Base-by-base conservation (phyloP, 768 basidiomycete species). In the Boletus speciosus region DNA sequence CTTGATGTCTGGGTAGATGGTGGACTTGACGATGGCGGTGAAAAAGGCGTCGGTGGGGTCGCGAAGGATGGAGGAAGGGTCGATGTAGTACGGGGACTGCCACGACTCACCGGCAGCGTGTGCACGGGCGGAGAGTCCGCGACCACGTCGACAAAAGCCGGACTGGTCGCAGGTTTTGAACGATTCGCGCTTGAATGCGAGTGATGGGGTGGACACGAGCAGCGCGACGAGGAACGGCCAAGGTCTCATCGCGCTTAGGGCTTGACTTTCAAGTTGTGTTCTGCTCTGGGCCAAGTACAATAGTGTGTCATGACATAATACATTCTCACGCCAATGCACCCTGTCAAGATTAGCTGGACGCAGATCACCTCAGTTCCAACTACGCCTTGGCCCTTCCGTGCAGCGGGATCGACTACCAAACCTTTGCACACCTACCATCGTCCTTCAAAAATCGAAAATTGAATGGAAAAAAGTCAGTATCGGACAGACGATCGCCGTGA, bases 111-210 rank as follows among this genome's bases (percentile, higher is more conserved):
- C 71, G 8, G 79, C 77, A 49, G 81, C 81, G 38, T 75, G 75
- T 5, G 91, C 88, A 44, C 92, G 83, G 9, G 80, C 75, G 54
- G 93, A 82, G 42, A 99, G 82, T 0, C 88, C 89, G 44, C 96
- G 85, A 48, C 94, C 93, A 42, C 88, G 74, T n/a, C 91, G 82
- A 76, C 97, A 98, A 73, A 99, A 98, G 19, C 90, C 94, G 0
- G 93, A 83, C 71, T 98, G 92, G n/a, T 80, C 78, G 66, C 97
- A 98, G 53, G 84, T 92, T 72, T 97, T 98, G 80, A 95, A 99
- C 72, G 98, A 93, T 55, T 87, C 80, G 19, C 78, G 74, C 74
- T 90, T 90, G 72, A 90, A 82, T 35, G 86, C 83, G 29, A 79
- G 61, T 2, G 76, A 67, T 16, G 67, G 54, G 15, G 72, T 70